Evolutionary conservation across 164 flowering plant genomes (phyloP).

Genomic region (Brasenia schreberi): DNA sequence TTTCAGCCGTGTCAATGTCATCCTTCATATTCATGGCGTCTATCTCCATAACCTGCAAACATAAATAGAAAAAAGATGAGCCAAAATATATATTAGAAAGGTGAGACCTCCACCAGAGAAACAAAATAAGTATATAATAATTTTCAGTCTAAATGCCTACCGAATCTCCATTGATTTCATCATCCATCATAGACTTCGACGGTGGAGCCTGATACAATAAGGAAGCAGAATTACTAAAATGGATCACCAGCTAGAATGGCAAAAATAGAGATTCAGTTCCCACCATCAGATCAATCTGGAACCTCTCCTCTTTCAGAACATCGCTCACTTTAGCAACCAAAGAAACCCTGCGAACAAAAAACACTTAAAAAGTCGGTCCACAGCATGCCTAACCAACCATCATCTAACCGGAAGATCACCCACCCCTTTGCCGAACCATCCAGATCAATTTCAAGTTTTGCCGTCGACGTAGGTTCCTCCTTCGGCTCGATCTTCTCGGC

Average conservation of each 20-base stretch:
- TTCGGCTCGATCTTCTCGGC: neutral
- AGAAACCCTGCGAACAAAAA: slow-evolving; percentile 22
- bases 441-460: slow-evolving; percentile 17
- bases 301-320: slow-evolving; percentile 45
- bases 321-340: slow-evolving; percentile 17
- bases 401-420: neutral
- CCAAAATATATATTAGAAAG: neutral
- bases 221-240: neutral
- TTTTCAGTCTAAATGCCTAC: neutral
- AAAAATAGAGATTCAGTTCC: slow-evolving; percentile 1
- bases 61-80: neutral
- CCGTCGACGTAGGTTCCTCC: neutral
- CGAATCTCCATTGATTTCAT: neutral
- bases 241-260: neutral
- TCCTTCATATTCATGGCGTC: slow-evolving; percentile 21
- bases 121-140: neutral
- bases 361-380: neutral
- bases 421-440: slow-evolving; percentile 6
- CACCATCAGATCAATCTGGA: slow-evolving; percentile 95
- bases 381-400: neutral
- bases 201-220: no score
- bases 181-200: neutral
- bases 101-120: neutral
- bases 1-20: slow-evolving; percentile 1
- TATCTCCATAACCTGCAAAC: slow-evolving; percentile 19